These are phyloP conservation scores for Trypanosoma conorhini DNA, from an alignment of 208 protist genomes.

Conservation along the genomic window DNA sequence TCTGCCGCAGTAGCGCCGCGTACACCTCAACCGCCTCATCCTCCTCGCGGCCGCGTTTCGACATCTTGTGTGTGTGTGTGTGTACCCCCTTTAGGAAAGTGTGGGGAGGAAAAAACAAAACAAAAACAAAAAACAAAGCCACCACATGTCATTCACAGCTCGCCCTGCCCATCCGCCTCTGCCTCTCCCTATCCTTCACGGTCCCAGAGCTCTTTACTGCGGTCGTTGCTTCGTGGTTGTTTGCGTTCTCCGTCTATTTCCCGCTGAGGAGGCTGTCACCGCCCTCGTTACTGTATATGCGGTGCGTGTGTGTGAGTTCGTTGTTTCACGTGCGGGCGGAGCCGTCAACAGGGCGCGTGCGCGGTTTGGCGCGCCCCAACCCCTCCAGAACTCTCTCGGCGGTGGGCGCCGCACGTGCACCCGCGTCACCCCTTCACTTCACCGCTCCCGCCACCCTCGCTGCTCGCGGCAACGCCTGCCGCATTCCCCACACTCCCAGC, in stretches of 20 bases:
- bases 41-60: constrained; percentile 50
- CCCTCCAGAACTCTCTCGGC: no score
- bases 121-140: background rate
- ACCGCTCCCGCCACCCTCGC: no score
- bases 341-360: no score
- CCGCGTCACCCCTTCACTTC: no score
- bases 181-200: background rate
- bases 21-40: constrained; percentile 71
- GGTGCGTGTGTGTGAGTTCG: no score
- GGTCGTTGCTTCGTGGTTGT: background rate
- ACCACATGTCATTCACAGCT: background rate
- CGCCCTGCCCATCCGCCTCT: background rate
- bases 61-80: constrained; percentile 12
- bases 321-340: no score
- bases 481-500: no score
- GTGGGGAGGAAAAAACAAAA: background rate
- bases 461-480: no score
- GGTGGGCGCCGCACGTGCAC: no score
- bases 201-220: background rate
- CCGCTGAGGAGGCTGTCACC: background rate
- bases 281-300: no score
- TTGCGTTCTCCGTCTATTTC: background rate
- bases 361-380: no score
- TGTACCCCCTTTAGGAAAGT: background rate
- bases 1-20: constrained; percentile 70